phyloP scores from a whole-genome alignment of 2,329 filamentous ascomycete species.

The Colletotrichum camelliae region DNA sequence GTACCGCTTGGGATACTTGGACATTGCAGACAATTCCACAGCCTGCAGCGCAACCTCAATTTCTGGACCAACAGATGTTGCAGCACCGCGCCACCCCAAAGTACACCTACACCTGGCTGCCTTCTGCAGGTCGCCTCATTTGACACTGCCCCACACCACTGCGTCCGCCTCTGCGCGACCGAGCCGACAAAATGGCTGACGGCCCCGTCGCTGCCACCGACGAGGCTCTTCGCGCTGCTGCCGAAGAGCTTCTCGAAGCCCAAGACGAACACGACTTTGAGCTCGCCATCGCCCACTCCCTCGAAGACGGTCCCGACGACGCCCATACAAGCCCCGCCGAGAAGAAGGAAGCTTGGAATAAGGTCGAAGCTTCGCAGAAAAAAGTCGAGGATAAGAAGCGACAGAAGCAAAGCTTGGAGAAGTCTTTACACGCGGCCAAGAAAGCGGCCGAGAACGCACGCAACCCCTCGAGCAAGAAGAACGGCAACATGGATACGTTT shows the following conservation, averaged over 20 bases:
- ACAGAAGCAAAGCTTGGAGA: constrained; percentile 3
- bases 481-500: not conserved
- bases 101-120: not conserved
- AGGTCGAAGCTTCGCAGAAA: not conserved
- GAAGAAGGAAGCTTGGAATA: not conserved
- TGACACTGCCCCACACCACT: not conserved
- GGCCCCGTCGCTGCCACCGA: not conserved
- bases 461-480: not conserved
- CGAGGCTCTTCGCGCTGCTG: not conserved
- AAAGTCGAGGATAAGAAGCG: not conserved
- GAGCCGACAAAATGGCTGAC: constrained; percentile 2
- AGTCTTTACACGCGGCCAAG: not conserved
- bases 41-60: constrained; percentile 4
- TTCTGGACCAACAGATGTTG: constrained; percentile 12
- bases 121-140: constrained; percentile 20
- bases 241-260: constrained; percentile 12
- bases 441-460: not conserved
- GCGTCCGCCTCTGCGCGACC: not conserved
- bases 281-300: not conserved
- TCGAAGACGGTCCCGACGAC: not conserved
- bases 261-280: constrained; percentile 1
- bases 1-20: not conserved
- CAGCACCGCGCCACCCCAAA: constrained; percentile 5
- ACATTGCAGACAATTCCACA: not conserved
- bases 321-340: not conserved